phyloP scores from a whole-genome alignment of 2,329 filamentous ascomycete genomes.

The Xylariaceae sp. region DNA sequence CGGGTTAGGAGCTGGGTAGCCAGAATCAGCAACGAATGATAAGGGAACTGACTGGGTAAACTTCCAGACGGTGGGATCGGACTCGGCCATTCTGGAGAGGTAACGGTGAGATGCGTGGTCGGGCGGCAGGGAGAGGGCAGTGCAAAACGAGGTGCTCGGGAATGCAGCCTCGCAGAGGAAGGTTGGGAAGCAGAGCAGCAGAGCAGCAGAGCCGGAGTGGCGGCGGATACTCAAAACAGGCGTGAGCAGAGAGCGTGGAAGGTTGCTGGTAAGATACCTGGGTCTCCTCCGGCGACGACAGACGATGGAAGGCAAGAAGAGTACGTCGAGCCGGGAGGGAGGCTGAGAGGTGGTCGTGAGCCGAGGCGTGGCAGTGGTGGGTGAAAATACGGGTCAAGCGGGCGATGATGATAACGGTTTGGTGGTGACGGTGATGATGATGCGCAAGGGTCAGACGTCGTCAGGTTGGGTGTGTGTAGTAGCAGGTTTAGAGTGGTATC shows the following conservation, averaged over 20 bases:
- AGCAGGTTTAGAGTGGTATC: no score
- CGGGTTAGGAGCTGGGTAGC: slow-evolving; percentile 22
- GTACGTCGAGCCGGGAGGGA: slow-evolving; percentile 7
- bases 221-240: slow-evolving; percentile 7
- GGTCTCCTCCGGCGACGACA: slow-evolving; percentile 1
- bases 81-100: slow-evolving; percentile 18
- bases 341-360: background rate
- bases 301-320: no score
- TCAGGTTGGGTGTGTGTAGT: background rate
- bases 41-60: slow-evolving; percentile 17
- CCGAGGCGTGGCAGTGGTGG: slow-evolving; percentile 13
- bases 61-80: slow-evolving; percentile 20
- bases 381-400: slow-evolving; percentile 13
- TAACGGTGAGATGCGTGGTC: slow-evolving; percentile 7
- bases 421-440: slow-evolving; percentile 10
- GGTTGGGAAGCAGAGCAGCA: background rate
- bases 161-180: slow-evolving; percentile 15
- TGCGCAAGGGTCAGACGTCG: slow-evolving; percentile 14
- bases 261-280: slow-evolving; percentile 9
- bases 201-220: slow-evolving; percentile 8
- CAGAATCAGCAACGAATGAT: slow-evolving; percentile 1
- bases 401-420: slow-evolving; percentile 13
- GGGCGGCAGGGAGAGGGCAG: slow-evolving; percentile 11
- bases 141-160: slow-evolving; percentile 5
- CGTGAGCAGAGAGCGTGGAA: slow-evolving; percentile 1